Evolutionary conservation across 169 alveolate species (phyloP).

Genomic region (Plasmodium cynomolgi): DNA sequence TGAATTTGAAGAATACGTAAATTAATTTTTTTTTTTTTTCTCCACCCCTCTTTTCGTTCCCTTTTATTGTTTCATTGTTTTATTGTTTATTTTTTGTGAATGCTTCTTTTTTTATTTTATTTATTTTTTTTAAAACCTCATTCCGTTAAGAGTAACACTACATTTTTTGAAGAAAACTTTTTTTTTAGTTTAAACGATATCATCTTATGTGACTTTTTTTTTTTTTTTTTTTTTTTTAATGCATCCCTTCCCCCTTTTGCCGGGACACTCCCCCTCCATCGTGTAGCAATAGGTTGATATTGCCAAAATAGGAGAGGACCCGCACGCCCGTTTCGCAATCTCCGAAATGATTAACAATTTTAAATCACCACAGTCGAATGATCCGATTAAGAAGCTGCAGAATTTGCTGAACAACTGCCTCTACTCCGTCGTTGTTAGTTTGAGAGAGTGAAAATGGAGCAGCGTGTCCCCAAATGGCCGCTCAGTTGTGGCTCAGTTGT

Average conservation of each 20-base stretch:
- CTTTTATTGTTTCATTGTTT: neutral
- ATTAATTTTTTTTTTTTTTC: neutral
- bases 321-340: neutral
- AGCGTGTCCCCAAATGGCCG: neutral
- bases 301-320: neutral
- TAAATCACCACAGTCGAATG: constrained; percentile 47
- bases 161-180: neutral
- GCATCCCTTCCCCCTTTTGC: neutral
- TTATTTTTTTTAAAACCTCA: neutral
- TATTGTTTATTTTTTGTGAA: neutral
- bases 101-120: neutral
- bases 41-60: neutral
- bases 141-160: neutral
- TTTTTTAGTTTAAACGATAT: neutral
- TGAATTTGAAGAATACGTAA: neutral
- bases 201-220: neutral
- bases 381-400: constrained; percentile 62
- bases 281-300: neutral
- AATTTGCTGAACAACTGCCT: constrained; percentile 54
- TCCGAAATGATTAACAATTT: constrained; percentile 63
- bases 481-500: too few species aligned
- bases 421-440: constrained; percentile 37
- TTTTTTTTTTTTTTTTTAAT: neutral
- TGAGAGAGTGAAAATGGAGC: neutral
- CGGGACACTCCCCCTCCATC: neutral